These are phyloP conservation scores for Podaxis sp. DNA, from an alignment of 768 basidiomycete genomes.

Conservation along the genomic window DNA sequence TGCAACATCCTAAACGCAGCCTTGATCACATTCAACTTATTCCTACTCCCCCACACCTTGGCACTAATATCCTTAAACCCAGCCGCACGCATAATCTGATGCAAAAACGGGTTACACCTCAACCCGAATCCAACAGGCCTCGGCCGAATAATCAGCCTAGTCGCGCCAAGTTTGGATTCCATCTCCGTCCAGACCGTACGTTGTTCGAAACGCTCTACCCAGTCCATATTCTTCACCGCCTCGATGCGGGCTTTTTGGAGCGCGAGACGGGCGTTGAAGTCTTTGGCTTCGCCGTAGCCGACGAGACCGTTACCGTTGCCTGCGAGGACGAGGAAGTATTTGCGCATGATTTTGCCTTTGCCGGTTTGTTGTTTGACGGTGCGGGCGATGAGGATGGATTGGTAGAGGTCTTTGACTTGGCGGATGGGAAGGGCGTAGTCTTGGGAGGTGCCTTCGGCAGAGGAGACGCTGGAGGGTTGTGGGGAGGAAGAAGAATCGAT, in stretches of 20 bases:
- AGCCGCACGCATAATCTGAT: constrained; percentile 87
- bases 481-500: constrained; percentile 23
- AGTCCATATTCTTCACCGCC: constrained; percentile 88
- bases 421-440: constrained; percentile 19
- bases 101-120: constrained; percentile 83
- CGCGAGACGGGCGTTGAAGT: constrained; percentile 52
- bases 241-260: constrained; percentile 51
- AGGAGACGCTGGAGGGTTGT: not conserved
- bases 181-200: constrained; percentile 96
- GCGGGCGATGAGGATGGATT: constrained; percentile 45
- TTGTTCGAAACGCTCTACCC: constrained; percentile 89
- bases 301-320: constrained; percentile 85
- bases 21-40: constrained; percentile 85
- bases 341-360: constrained; percentile 82
- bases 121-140: constrained; percentile 91
- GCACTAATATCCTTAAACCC: constrained; percentile 95
- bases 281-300: constrained; percentile 81
- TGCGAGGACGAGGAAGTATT: constrained; percentile 64
- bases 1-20: constrained; percentile 80
- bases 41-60: constrained; percentile 93
- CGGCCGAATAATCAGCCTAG: constrained; percentile 76
- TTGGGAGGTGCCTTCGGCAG: constrained; percentile 7
- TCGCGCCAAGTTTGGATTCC: constrained; percentile 80
- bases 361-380: constrained; percentile 86
- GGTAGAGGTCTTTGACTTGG: constrained; percentile 32